These are phyloP conservation scores for Fusarium vanettenii DNA, from an alignment of 2,329 filamentous ascomycete species.

Conservation along the genomic window DNA sequence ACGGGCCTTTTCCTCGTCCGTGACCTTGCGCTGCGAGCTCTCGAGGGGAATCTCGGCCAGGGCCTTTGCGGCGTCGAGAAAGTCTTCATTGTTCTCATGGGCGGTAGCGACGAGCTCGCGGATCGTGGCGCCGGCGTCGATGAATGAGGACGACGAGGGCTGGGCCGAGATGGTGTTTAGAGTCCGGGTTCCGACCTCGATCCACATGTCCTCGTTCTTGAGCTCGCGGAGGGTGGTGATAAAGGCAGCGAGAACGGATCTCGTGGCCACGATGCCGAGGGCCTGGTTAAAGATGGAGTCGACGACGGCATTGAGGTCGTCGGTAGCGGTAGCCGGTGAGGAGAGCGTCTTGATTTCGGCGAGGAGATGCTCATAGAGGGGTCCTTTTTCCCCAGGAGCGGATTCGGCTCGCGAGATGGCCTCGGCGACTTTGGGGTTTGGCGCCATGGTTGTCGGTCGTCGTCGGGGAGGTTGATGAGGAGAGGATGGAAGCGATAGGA, in stretches of 20 bases:
- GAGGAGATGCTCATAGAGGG: slow-evolving; percentile 60
- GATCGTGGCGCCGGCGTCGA: slow-evolving; percentile 85
- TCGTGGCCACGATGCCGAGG: slow-evolving; percentile 80
- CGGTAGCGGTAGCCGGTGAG: slow-evolving; percentile 50
- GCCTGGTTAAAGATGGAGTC: slow-evolving; percentile 75
- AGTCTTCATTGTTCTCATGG: slow-evolving; percentile 86
- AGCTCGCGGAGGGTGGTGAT: slow-evolving; percentile 71
- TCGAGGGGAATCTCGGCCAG: slow-evolving; percentile 90
- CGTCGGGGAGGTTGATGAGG: background rate
- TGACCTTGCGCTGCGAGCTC: slow-evolving; percentile 85
- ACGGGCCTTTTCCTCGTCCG: slow-evolving; percentile 82
- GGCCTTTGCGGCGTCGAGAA: slow-evolving; percentile 78
- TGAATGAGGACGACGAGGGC: slow-evolving; percentile 75
- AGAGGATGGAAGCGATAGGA: background rate
- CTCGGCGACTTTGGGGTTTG: slow-evolving; percentile 54
- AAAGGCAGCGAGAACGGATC: slow-evolving; percentile 76
- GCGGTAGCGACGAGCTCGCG: slow-evolving; percentile 86
- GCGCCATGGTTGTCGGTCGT: slow-evolving; percentile 48
- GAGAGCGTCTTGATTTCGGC: slow-evolving; percentile 55
- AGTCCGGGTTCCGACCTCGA: slow-evolving; percentile 81
- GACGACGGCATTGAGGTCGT: slow-evolving; percentile 76
- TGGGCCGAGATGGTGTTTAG: slow-evolving; percentile 72
- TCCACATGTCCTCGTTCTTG: slow-evolving; percentile 72
- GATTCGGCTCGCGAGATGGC: slow-evolving; percentile 57
- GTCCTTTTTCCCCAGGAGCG: slow-evolving; percentile 54